Conservation (phyloP, 371 early-diverging fungal species). For the Syncephalastrum sp. region DNA sequence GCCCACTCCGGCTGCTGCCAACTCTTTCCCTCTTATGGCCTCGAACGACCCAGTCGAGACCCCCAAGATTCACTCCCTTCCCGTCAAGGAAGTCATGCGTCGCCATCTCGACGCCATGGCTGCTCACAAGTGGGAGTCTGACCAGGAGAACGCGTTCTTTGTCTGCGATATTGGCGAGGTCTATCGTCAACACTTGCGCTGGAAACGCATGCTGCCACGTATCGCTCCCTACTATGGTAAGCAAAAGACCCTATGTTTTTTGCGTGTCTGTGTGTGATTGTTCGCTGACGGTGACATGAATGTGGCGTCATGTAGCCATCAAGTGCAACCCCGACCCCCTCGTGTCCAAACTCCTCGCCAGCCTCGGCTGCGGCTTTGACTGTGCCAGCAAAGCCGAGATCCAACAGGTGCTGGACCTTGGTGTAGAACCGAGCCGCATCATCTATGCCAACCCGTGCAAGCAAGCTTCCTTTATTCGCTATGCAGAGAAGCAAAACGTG, state of each 20-base stretch:
- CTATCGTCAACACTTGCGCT: slow-evolving; percentile 80
- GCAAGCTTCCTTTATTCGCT: slow-evolving; percentile 90
- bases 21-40: slow-evolving; percentile 10
- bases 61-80: slow-evolving; percentile 20
- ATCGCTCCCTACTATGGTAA: slow-evolving; percentile 93
- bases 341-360: slow-evolving; percentile 81
- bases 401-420: slow-evolving; percentile 75
- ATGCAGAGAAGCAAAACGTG: slow-evolving; percentile 76
- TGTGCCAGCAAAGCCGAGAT: slow-evolving; percentile 91
- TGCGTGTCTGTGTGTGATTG: slow-evolving; percentile 9
- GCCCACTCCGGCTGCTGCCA: slow-evolving; percentile 4
- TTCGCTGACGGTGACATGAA: slow-evolving; percentile 4
- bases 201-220: slow-evolving; percentile 80
- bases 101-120: slow-evolving; percentile 39
- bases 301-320: slow-evolving; percentile 62
- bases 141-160: slow-evolving; percentile 89
- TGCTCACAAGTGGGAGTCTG: slow-evolving; percentile 50
- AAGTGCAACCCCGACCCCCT: slow-evolving; percentile 95
- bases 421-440: slow-evolving; percentile 77
- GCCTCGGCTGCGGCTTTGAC: slow-evolving; percentile 91
- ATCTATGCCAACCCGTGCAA: slow-evolving; percentile 99
- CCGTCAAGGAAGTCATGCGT: slow-evolving; percentile 34
- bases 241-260: slow-evolving; percentile 16
- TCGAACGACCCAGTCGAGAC: no score
- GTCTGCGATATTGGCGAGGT: slow-evolving; percentile 91